phyloP scores from a whole-genome alignment of 192 early-diverging fungal species.

The Umbelopsis vinacea region DNA sequence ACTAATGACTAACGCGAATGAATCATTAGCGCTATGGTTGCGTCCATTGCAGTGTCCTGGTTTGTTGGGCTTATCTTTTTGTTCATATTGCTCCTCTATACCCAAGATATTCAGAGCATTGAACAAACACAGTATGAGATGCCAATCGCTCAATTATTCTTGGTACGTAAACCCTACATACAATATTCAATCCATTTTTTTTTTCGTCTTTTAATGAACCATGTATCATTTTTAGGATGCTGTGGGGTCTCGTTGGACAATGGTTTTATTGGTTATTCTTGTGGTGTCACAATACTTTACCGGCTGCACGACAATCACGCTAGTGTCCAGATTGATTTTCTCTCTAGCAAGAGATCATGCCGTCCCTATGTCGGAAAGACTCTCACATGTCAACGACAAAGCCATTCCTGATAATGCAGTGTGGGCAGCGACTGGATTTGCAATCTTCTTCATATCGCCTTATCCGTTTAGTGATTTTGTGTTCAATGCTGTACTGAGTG shows the following conservation, averaged over 20 bases:
- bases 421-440: not conserved
- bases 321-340: constrained; percentile 52
- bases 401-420: constrained; percentile 29
- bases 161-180: constrained; percentile 14
- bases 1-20: not conserved
- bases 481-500: constrained; percentile 37
- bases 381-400: constrained; percentile 18
- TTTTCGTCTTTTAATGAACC: not conserved
- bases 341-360: constrained; percentile 58
- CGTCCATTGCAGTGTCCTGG: constrained; percentile 36
- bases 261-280: constrained; percentile 47
- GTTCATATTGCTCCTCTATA: constrained; percentile 31
- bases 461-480: constrained; percentile 34
- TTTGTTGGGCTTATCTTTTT: constrained; percentile 31
- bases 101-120: constrained; percentile 33
- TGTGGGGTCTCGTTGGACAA: constrained; percentile 42
- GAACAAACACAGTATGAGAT: constrained; percentile 20
- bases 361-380: constrained; percentile 9
- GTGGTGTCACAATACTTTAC: constrained; percentile 50
- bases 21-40: constrained; percentile 31
- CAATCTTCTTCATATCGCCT: constrained; percentile 26
- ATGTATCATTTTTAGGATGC: constrained; percentile 38
- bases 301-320: constrained; percentile 47
- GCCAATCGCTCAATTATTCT: constrained; percentile 41
- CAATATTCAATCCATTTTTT: not conserved